These are phyloP conservation scores for Phialophora verrucosa DNA, from an alignment of 2,329 filamentous ascomycete species.

Conservation along the genomic window DNA sequence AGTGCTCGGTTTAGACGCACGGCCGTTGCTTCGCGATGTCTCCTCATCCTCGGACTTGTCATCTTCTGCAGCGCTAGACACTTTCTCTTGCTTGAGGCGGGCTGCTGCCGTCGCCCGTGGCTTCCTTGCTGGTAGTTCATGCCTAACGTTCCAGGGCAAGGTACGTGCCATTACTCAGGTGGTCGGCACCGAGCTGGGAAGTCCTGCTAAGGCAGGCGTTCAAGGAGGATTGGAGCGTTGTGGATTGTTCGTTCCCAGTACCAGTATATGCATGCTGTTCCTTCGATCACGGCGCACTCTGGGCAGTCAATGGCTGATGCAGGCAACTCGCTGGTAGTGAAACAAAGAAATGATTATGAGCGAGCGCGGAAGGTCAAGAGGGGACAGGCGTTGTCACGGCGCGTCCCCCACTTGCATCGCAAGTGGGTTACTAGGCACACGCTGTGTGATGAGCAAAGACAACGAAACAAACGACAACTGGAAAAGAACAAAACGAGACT, in stretches of 20 bases:
- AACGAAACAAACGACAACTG: background rate
- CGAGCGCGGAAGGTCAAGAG: background rate
- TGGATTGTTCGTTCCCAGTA: slow-evolving; percentile 8
- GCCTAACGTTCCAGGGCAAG: slow-evolving; percentile 33
- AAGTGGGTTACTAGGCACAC: background rate
- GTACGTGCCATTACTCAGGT: slow-evolving; percentile 35
- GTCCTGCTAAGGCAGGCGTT: background rate
- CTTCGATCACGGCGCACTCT: background rate
- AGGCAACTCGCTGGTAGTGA: background rate
- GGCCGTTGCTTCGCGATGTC: background rate
- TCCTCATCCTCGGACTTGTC: slow-evolving; percentile 3
- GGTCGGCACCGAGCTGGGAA: background rate
- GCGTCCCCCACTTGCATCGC: background rate
- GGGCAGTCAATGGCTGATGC: background rate
- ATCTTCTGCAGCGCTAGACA: slow-evolving; percentile 4
- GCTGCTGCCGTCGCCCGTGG: slow-evolving; percentile 10
- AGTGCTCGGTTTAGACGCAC: background rate
- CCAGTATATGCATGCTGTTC: slow-evolving; percentile 20
- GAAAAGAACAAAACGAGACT: background rate
- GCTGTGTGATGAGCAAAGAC: background rate
- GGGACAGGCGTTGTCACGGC: background rate
- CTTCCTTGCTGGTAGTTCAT: slow-evolving; percentile 24
- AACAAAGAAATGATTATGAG: background rate
- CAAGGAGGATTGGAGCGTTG: slow-evolving; percentile 30
- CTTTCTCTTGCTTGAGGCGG: slow-evolving; percentile 14